Base-by-base conservation (phyloP, 73 alveolate species). In the Paramecium caudatum region DNA sequence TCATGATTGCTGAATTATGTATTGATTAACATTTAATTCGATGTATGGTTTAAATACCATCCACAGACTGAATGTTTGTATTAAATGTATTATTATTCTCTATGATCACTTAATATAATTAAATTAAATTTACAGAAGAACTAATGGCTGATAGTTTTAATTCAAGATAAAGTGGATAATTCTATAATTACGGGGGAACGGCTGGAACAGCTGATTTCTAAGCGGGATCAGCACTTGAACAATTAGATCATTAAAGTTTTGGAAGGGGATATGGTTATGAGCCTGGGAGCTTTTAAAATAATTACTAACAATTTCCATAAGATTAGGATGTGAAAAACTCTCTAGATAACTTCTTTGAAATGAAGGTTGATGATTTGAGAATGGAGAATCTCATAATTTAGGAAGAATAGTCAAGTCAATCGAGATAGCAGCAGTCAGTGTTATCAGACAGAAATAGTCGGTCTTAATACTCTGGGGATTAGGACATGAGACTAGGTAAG, bases 141-240 rank as follows among this genome's bases (percentile, higher is more conserved):
- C 9, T 34, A 32, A 68, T 68, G 84, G 61, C 84, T 32, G 88
- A 74, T 41, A 74, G 88, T 68, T 74, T 27, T 19, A 74, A 74
- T 74, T 74, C 88, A 9, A 74, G 30, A 16, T 16, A 48, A n/a
- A 48, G 88, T 74, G 69, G 55, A 37, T 74, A 74, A 27, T 74
- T 74, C 55, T 27, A 74, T 74, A 55, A 55, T 55, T 55, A 10
- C 30, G 27, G 15, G 8, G 88, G 88, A 41, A 41, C 88, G n/a
- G 68, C 70, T 19, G 88, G 83, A 5, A 65, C 83, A 33, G 83
- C 83, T 0, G 83, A 65, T 12, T 65, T 65, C 13, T 30, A 32
- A 12, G 33, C 43, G 16, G 39, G 47, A n/a, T 74, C 62, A 41
- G 47, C n/a, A 0, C 16, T 41, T 6, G 88, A 74, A 41, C 32